These are phyloP conservation scores for Multifurca ochricompacta DNA, from an alignment of 768 basidiomycete species.

Conservation along the genomic window DNA sequence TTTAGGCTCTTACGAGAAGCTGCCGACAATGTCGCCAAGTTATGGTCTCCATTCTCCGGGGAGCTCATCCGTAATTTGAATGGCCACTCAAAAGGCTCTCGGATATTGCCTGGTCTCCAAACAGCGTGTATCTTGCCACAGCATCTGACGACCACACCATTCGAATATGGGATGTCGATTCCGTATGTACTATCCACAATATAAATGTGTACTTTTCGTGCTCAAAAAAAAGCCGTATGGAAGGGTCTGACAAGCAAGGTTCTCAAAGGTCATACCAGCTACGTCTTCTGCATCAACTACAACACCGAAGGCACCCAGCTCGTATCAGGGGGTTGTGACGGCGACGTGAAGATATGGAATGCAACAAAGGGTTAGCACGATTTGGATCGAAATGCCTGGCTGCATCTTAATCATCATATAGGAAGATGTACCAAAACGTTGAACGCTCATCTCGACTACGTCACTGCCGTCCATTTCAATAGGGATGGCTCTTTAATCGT, in stretches of 20 bases:
- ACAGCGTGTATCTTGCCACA: constrained; percentile 76
- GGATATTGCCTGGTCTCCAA: constrained; percentile 83
- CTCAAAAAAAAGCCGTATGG: not conserved
- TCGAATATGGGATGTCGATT: constrained; percentile 82
- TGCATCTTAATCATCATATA: constrained; percentile 24
- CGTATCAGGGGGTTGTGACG: constrained; percentile 90
- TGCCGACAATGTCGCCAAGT: constrained; percentile 70
- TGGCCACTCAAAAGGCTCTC: constrained; percentile 76
- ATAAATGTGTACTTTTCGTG: not conserved
- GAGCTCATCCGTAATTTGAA: constrained; percentile 65
- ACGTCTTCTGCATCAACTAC: constrained; percentile 90
- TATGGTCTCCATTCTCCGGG: constrained; percentile 78
- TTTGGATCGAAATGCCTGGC: not conserved
- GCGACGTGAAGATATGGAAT: constrained; percentile 92
- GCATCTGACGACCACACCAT: constrained; percentile 90
- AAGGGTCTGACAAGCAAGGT: constrained; percentile 65
- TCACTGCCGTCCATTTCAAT: constrained; percentile 93
- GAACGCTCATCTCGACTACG: constrained; percentile 90
- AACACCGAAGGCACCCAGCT: constrained; percentile 81
- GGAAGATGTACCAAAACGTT: constrained; percentile 81
- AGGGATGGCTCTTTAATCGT: constrained; percentile 86
- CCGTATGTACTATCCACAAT: constrained; percentile 37
- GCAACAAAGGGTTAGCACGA: constrained; percentile 57
- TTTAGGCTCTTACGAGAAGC: constrained; percentile 33
- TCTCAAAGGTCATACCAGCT: constrained; percentile 76